Conservation (phyloP, 768 basidiomycete species). For the Leccinum boreale region DNA sequence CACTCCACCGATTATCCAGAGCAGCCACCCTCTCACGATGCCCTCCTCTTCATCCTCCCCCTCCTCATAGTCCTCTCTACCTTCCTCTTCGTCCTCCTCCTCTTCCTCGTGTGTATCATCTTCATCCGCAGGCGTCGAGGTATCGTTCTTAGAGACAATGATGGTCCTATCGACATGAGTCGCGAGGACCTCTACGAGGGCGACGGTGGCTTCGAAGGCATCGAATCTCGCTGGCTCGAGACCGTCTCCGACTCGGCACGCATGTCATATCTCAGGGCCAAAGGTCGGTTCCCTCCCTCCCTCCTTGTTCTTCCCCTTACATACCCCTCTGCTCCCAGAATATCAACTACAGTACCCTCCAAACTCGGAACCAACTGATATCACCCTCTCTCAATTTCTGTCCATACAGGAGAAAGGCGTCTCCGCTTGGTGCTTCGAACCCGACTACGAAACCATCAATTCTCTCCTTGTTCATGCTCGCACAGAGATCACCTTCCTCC, state of each 20-base stretch:
- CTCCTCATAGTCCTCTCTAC: slow-evolving; percentile 92
- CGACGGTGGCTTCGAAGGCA: slow-evolving; percentile 89
- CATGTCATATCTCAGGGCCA: slow-evolving; percentile 77
- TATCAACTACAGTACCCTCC: slow-evolving; percentile 88
- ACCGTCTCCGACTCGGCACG: slow-evolving; percentile 61
- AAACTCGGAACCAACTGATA: slow-evolving; percentile 95
- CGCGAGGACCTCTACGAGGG: slow-evolving; percentile 86
- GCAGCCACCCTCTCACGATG: slow-evolving; percentile 44
- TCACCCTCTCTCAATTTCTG: slow-evolving; percentile 96
- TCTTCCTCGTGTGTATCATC: slow-evolving; percentile 88
- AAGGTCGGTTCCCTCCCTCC: slow-evolving; percentile 53
- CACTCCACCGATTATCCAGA: slow-evolving; percentile 18
- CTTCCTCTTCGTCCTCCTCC: slow-evolving; percentile 86
- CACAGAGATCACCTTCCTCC: slow-evolving; percentile 97
- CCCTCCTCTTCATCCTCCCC: slow-evolving; percentile 85
- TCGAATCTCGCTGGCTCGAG: slow-evolving; percentile 95
- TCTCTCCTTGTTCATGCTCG: slow-evolving; percentile 91
- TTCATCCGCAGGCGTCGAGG: slow-evolving; percentile 75
- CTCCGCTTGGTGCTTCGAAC: slow-evolving; percentile 98
- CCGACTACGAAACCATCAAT: slow-evolving; percentile 93
- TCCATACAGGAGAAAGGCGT: slow-evolving; percentile 99
- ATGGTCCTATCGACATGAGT: slow-evolving; percentile 92
- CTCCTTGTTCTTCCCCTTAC: slow-evolving; percentile 1
- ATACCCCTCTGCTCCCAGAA: slow-evolving; percentile 40
- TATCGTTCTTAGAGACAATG: slow-evolving; percentile 78